Base-by-base conservation (phyloP, 129 eudicot species). In the Glebionis coronaria region DNA sequence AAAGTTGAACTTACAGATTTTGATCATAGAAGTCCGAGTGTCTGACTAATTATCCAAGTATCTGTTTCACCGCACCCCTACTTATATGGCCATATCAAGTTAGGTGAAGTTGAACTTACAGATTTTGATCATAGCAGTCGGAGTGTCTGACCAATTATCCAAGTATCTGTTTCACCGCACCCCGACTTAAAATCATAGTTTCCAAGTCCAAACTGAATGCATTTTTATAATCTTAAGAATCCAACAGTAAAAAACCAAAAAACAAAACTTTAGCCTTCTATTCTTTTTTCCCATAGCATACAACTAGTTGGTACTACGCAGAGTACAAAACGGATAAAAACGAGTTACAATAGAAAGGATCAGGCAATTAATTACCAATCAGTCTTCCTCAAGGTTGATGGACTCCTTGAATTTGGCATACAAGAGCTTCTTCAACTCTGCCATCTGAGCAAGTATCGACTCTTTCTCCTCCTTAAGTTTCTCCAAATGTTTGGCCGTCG, bases 341-440 rank as follows among this genome's bases (percentile, higher is more conserved):
- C 45, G 61, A 19, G 55, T 45, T 27, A 71, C 51, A 60, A 47
- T 16, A 29, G 18, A 5, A n/a, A 71, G 56, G 3, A 7, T 25
- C 20, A 27, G 13, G 19, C 21, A 71, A 35, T 31, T 4, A 2
- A 28, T 45, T 9, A 70, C 12, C n/a, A 35, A 58, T 68, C 55
- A 92, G 21, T 92, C 98, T 81, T 92, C 96, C 82, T 92, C 98
- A 2, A 92, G 95, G 68, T 92, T 92, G 68, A 92, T 92, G 19
- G 97, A 89, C 29, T 94, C 99, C 66, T 90, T 90, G 71, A 94
- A 94, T 80, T 94, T 94, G 3, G 81, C 95, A 79, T 94, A 94
- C 76, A 94, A 75, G 57, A 94, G 68, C 82, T 87, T 89, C 86
- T 94, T 94, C 69, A 94, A 56, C 10, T 78, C 97, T 0, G 95